Evolutionary conservation across 2,329 filamentous ascomycete genomes (phyloP).

Genomic region (Stemphylium vesicarium): DNA sequence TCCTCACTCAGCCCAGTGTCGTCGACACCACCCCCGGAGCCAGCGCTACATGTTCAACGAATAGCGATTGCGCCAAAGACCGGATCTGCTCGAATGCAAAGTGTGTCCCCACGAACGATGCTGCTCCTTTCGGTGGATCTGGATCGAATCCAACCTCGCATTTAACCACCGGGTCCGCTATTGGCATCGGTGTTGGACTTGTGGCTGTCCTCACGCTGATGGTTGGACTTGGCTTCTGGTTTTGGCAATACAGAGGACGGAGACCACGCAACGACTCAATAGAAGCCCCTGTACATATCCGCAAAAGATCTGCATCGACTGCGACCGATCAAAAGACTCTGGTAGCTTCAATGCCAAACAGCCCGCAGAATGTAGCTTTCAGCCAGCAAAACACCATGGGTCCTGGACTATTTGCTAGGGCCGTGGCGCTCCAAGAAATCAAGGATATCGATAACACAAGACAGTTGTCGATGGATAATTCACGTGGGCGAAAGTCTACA

Average conservation of each 20-base stretch:
- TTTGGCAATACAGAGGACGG: slow-evolving; percentile 26
- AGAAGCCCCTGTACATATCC: slow-evolving; percentile 17
- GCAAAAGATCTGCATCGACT: slow-evolving; percentile 24
- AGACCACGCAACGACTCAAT: slow-evolving; percentile 18
- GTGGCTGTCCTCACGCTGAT: slow-evolving; percentile 28
- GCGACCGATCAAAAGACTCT: slow-evolving; percentile 35
- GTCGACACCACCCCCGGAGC: slow-evolving; percentile 11
- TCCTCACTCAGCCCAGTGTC: neutral
- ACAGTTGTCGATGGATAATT: slow-evolving; percentile 3
- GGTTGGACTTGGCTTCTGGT: slow-evolving; percentile 29
- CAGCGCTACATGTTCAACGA: slow-evolving; percentile 26
- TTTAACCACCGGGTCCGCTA: slow-evolving; percentile 28
- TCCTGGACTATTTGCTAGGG: slow-evolving; percentile 21
- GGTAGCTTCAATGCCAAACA: slow-evolving; percentile 33
- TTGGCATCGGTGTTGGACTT: slow-evolving; percentile 38
- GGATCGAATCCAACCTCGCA: slow-evolving; percentile 21
- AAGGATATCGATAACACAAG: slow-evolving; percentile 9
- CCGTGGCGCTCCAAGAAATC: slow-evolving; percentile 8
- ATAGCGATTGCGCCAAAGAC: slow-evolving; percentile 35
- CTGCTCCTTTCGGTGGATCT: slow-evolving; percentile 29
- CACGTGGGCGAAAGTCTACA: slow-evolving; percentile 1
- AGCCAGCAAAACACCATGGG: slow-evolving; percentile 13
- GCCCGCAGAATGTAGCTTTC: slow-evolving; percentile 28
- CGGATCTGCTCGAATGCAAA: slow-evolving; percentile 29
- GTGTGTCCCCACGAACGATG: slow-evolving; percentile 26